phyloP scores from a whole-genome alignment of 176 grass and related monocot genomes.

The Alopecurus myosuroides region DNA sequence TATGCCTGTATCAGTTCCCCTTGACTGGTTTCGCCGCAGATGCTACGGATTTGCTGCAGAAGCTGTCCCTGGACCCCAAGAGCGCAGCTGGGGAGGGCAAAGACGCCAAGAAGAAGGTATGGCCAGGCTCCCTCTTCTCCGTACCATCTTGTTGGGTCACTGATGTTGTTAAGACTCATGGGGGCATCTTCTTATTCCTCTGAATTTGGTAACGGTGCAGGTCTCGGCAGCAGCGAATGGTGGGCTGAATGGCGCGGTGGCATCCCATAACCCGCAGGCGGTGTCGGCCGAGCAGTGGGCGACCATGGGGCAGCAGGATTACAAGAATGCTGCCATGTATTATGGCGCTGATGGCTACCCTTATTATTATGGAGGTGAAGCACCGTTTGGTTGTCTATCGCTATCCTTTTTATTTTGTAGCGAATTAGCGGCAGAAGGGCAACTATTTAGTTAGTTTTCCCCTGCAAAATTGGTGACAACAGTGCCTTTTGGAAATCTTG shows the following conservation, averaged over 20 bases:
- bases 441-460: not conserved
- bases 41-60: conserved; percentile 54
- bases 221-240: conserved; percentile 1
- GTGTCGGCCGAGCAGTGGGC: conserved; percentile 27
- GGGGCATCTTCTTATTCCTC: not conserved
- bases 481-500: not conserved
- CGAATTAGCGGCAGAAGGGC: not conserved
- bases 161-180: not conserved
- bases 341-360: conserved; percentile 48
- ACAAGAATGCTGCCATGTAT: conserved; percentile 42
- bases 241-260: conserved; percentile 15
- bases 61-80: conserved; percentile 50
- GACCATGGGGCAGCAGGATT: conserved; percentile 37
- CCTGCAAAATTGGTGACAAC: not conserved
- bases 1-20: conserved; percentile 9
- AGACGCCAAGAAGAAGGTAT: conserved; percentile 41
- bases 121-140: not conserved
- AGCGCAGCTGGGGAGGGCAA: conserved; percentile 30
- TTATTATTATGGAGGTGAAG: conserved; percentile 64
- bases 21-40: conserved; percentile 41
- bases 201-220: conserved; percentile 12
- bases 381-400: not conserved
- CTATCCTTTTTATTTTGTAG: not conserved
- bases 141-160: not conserved
- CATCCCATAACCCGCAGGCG: not conserved